A percentile compares a stretch with the other conserved stretches of the same genome.
Evolutionary conservation across 768 basidiomycete species (phyloP).

Genomic region (Lenzites betulinus): DNA sequence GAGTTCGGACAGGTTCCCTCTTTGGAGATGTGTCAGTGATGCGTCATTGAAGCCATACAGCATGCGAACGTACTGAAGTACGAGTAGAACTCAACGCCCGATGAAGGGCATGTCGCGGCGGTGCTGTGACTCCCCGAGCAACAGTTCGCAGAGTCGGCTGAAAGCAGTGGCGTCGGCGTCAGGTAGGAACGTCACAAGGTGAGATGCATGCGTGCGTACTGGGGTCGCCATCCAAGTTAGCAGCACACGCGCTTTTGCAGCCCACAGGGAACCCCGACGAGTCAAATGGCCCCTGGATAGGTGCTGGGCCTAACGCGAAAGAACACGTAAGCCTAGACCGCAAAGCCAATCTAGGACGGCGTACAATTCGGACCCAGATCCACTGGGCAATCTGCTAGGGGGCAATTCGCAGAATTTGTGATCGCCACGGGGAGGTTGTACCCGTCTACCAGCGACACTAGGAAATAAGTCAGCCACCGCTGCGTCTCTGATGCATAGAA

Average conservation of each 20-base stretch:
- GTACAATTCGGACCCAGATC: constrained; percentile 35
- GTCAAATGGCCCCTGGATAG: constrained; percentile 34
- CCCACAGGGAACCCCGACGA: constrained; percentile 34
- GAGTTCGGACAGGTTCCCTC: constrained; percentile 28
- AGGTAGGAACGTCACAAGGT: neutral
- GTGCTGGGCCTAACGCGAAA: constrained; percentile 32
- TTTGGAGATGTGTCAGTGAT: neutral
- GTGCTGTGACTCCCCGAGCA: constrained; percentile 35
- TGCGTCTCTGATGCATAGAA: neutral
- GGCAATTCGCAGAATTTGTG: constrained; percentile 31
- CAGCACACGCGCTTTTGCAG: constrained; percentile 36
- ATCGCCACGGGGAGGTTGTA: constrained; percentile 35
- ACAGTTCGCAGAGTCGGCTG: constrained; percentile 37
- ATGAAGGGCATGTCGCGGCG: constrained; percentile 33
- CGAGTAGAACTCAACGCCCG: constrained; percentile 32
- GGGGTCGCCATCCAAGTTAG: constrained; percentile 32
- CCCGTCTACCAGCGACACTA: constrained; percentile 30
- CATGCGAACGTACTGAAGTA: constrained; percentile 27
- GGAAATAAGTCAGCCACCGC: neutral
- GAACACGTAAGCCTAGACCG: neutral
- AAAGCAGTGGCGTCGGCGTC: neutral
- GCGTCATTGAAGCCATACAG: too few relatives aligned
- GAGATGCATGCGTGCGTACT: constrained; percentile 18
- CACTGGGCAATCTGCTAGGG: constrained; percentile 32
- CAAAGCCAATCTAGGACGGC: neutral